phyloP scores from a whole-genome alignment of 495 filamentous ascomycete genomes.

The Oidiodendron maius region DNA sequence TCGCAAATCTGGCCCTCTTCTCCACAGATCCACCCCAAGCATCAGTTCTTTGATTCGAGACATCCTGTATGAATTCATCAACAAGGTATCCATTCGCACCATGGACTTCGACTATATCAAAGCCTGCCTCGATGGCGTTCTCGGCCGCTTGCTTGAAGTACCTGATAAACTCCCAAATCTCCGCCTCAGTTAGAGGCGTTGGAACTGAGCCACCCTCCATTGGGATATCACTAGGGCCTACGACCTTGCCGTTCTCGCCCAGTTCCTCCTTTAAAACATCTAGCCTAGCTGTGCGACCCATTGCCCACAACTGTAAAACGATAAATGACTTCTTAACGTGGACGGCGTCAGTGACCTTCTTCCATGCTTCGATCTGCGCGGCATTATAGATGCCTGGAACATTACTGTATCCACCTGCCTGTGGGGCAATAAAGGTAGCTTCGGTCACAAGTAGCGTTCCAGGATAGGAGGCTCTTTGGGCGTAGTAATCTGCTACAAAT shows the following conservation, averaged over 20 bases:
- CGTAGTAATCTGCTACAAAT: slow-evolving; percentile 49
- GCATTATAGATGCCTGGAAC: slow-evolving; percentile 56
- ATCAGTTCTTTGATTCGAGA: slow-evolving; percentile 55
- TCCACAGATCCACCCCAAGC: slow-evolving; percentile 63
- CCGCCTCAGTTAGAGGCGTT: slow-evolving; percentile 40
- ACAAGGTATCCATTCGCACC: slow-evolving; percentile 67
- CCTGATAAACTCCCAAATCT: slow-evolving; percentile 46
- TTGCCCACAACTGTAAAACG: slow-evolving; percentile 58
- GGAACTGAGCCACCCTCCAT: slow-evolving; percentile 33
- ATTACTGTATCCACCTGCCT: slow-evolving; percentile 43
- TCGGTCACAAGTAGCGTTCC: slow-evolving; percentile 60
- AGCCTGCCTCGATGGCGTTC: slow-evolving; percentile 61
- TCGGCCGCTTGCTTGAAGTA: slow-evolving; percentile 53
- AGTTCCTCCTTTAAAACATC: slow-evolving; percentile 20
- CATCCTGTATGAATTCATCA: slow-evolving; percentile 65
- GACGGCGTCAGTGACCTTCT: slow-evolving; percentile 57
- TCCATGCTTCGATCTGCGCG: slow-evolving; percentile 59
- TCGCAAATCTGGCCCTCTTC: slow-evolving; percentile 57
- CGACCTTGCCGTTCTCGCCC: not conserved
- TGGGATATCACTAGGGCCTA: slow-evolving; percentile 13
- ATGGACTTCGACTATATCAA: slow-evolving; percentile 72
- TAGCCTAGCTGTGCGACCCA: slow-evolving; percentile 49
- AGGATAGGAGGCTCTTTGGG: slow-evolving; percentile 49
- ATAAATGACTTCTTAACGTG: slow-evolving; percentile 59
- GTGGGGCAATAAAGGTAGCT: slow-evolving; percentile 54